phyloP scores from a whole-genome alignment of 768 basidiomycete genomes.

The Mycena leptocephala region DNA sequence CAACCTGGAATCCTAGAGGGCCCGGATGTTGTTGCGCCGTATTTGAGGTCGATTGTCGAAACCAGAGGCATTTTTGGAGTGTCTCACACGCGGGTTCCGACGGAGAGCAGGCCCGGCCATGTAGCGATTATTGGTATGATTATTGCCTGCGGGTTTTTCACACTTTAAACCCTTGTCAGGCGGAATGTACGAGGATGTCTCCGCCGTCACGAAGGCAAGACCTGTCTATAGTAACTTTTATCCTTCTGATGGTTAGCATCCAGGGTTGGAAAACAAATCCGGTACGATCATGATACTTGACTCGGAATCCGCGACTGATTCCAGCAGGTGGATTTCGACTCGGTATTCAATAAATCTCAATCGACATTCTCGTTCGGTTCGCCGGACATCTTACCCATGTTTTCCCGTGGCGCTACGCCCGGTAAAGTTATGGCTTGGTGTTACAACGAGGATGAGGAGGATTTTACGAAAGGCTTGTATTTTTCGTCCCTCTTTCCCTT shows the following conservation, averaged over 20 bases:
- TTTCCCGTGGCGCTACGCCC: constrained; percentile 79
- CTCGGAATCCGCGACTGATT: constrained; percentile 44
- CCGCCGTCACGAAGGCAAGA: constrained; percentile 86
- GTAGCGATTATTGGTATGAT: constrained; percentile 86
- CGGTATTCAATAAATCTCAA: constrained; percentile 88
- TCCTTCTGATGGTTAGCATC: constrained; percentile 23
- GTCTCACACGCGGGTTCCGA: constrained; percentile 90
- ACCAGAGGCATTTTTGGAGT: constrained; percentile 85
- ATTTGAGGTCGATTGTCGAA: constrained; percentile 79
- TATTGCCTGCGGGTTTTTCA: neutral
- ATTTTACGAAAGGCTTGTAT: constrained; percentile 86
- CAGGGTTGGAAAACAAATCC: constrained; percentile 93
- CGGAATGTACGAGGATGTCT: constrained; percentile 94
- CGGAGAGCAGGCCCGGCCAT: constrained; percentile 91
- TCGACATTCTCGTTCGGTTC: constrained; percentile 89
- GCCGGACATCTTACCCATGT: constrained; percentile 93
- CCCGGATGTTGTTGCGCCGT: constrained; percentile 79
- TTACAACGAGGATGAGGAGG: constrained; percentile 85
- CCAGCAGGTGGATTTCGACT: constrained; percentile 84
- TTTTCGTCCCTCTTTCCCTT: neutral
- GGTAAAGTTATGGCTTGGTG: constrained; percentile 84
- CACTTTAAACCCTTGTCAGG: constrained; percentile 36
- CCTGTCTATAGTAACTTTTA: neutral
- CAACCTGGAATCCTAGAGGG: constrained; percentile 61
- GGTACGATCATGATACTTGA: constrained; percentile 53